Evolutionary conservation across 371 early-diverging fungal species (phyloP).

Genomic region (Syncephalastrum monosporum): DNA sequence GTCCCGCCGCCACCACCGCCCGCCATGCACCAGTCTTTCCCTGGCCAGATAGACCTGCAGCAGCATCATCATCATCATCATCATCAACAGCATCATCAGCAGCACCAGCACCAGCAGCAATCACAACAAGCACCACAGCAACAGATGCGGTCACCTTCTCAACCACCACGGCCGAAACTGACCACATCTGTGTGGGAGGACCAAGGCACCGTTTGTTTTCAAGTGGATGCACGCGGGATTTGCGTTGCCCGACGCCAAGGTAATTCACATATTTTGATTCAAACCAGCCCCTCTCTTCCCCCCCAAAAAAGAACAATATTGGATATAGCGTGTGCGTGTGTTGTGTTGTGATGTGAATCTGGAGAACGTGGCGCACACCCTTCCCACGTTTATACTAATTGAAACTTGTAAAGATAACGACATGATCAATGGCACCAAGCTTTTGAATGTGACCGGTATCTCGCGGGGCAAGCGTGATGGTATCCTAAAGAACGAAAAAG

Average conservation of each 20-base stretch:
- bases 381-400: neutral
- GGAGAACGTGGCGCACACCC: neutral
- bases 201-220: conserved; percentile 75
- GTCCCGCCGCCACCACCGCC: no score
- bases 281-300: neutral
- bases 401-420: conserved; percentile 48
- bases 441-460: conserved; percentile 76
- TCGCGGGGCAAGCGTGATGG: conserved; percentile 79
- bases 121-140: no score
- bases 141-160: no score
- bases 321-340: neutral
- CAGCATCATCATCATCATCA: no score
- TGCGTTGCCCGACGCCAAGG: conserved; percentile 80
- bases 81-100: no score
- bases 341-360: no score
- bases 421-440: conserved; percentile 78
- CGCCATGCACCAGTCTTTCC: no score
- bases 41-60: no score
- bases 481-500: conserved; percentile 75
- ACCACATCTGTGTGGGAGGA: conserved; percentile 83
- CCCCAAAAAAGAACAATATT: neutral
- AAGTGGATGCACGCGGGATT: conserved; percentile 74
- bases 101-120: no score
- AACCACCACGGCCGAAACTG: conserved; percentile 43
- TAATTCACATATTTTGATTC: conserved; percentile 24